These are phyloP conservation scores for Calocybe gambosa DNA, from an alignment of 1,284 basidiomycete genomes.

Conservation along the genomic window DNA sequence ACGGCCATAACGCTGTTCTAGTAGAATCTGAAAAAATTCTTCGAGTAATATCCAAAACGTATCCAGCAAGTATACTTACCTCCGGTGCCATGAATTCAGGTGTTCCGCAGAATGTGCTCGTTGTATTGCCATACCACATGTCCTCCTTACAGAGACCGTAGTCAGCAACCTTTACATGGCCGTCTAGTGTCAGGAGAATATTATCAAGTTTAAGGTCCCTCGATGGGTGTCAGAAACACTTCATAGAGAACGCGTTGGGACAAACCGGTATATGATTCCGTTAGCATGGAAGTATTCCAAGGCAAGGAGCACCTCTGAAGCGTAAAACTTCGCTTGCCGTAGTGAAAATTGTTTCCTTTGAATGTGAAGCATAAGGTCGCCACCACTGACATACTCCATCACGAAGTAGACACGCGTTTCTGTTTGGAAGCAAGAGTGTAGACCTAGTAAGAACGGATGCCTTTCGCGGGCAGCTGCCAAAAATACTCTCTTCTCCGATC, in stretches of 20 bases:
- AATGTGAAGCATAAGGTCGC: constrained; percentile 92
- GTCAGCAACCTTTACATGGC: constrained; percentile 98
- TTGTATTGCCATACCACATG: constrained; percentile 97
- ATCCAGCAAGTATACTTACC: constrained; percentile 37
- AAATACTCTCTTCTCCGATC: constrained; percentile 99
- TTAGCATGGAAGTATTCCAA: constrained; percentile 98
- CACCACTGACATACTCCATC: constrained; percentile 92
- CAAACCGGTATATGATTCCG: constrained; percentile 94
- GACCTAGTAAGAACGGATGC: constrained; percentile 94
- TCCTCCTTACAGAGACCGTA: constrained; percentile 99
- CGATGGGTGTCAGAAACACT: constrained; percentile 13
- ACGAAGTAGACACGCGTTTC: constrained; percentile 97
- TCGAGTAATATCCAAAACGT: background rate
- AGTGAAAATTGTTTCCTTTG: constrained; percentile 93
- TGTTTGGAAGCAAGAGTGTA: constrained; percentile 99
- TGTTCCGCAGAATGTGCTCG: constrained; percentile 98
- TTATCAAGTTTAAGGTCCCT: constrained; percentile 99
- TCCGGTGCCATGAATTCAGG: constrained; percentile 99
- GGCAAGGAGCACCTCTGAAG: constrained; percentile 94
- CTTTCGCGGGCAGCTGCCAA: constrained; percentile 92
- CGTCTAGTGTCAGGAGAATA: constrained; percentile 93
- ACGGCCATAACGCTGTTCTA: constrained; percentile 96
- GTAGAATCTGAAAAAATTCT: constrained; percentile 64
- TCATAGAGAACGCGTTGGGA: constrained; percentile 12
- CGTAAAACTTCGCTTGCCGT: constrained; percentile 98